phyloP scores from a whole-genome alignment of 805 yeast genomes.

The Teunomyces pallodes region DNA sequence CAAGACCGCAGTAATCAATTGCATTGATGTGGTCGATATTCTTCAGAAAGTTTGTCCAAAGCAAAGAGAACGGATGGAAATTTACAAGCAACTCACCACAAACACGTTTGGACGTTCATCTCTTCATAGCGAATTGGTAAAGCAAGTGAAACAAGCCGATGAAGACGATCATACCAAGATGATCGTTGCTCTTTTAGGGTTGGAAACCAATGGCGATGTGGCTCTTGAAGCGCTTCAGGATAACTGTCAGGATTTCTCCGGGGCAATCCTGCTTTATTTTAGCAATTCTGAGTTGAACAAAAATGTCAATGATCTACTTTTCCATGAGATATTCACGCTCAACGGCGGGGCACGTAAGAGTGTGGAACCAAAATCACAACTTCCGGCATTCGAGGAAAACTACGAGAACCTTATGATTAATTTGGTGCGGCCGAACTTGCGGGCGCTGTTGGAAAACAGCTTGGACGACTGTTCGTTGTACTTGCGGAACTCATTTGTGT shows the following conservation, averaged over 20 bases:
- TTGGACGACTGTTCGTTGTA: constrained; percentile 29
- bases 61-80: constrained; percentile 16
- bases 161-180: background rate
- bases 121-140: background rate
- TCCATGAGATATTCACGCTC: constrained; percentile 32
- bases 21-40: constrained; percentile 19
- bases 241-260: background rate
- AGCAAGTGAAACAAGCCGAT: background rate
- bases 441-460: constrained; percentile 29
- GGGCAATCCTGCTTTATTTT: constrained; percentile 8
- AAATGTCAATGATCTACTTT: constrained; percentile 25
- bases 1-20: constrained; percentile 24
- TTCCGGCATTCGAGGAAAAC: constrained; percentile 32
- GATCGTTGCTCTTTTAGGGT: background rate
- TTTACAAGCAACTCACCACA: constrained; percentile 20
- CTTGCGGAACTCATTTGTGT: constrained; percentile 10
- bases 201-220: background rate
- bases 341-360: constrained; percentile 18
- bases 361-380: background rate
- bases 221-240: background rate
- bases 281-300: constrained; percentile 15
- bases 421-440: constrained; percentile 34
- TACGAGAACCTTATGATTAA: constrained; percentile 37
- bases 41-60: constrained; percentile 12
- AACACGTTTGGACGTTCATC: background rate